Percentiles rank a stretch among this genome's conserved stretches.
These are phyloP conservation scores for Phytopythium vexans DNA, from an alignment of 352 stramenopile genomes.

Conservation along the genomic window DNA sequence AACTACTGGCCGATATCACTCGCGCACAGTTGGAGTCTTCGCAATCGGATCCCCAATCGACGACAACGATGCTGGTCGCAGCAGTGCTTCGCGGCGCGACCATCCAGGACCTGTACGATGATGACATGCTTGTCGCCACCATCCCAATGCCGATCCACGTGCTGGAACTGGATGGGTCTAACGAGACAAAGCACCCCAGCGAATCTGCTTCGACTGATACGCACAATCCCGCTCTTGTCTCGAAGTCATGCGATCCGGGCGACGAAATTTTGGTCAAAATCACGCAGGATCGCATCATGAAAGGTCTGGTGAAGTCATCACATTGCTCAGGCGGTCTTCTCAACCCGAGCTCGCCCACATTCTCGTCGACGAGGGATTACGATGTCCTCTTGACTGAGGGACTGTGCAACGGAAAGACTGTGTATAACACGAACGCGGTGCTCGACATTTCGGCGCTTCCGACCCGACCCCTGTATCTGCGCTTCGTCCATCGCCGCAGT, in stretches of 20 bases:
- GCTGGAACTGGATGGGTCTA: conserved; percentile 30
- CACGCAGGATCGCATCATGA: conserved; percentile 18
- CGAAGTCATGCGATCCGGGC: not conserved
- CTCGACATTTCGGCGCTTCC: not conserved
- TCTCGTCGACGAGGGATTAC: not conserved
- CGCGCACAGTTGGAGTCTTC: conserved; percentile 18
- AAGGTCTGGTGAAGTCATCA: conserved; percentile 8
- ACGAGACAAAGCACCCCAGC: not conserved
- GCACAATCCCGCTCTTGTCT: not conserved
- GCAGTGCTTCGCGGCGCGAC: conserved; percentile 17
- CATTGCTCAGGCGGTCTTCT: not conserved
- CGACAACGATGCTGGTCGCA: conserved; percentile 8
- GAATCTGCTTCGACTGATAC: not conserved
- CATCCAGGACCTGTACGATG: conserved; percentile 27
- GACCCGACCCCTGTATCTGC: conserved; percentile 25
- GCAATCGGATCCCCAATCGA: not conserved
- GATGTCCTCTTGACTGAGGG: conserved; percentile 19
- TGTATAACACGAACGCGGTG: conserved; percentile 5
- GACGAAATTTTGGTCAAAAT: conserved; percentile 18
- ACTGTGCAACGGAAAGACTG: conserved; percentile 2
- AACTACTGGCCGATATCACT: conserved; percentile 36
- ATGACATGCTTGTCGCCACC: conserved; percentile 22
- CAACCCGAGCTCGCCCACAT: not conserved
- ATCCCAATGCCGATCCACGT: conserved; percentile 27
- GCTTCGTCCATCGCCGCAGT: conserved; percentile 37